Evolutionary conservation across 2,329 filamentous ascomycete species (phyloP).

Genomic region (Fusarium virguliforme): DNA sequence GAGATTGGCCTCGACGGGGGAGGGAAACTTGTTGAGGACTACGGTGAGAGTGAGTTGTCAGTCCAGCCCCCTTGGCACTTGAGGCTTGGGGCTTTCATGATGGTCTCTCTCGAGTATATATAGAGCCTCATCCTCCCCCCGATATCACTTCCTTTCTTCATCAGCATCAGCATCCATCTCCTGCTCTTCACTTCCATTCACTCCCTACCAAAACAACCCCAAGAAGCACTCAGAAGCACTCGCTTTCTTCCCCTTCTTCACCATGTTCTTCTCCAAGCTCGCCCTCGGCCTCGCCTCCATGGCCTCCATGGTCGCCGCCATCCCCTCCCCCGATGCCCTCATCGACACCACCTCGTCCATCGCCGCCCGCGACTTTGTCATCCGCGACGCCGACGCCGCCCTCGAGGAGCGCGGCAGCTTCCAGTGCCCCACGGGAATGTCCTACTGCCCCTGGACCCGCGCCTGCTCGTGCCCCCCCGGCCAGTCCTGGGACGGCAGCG

Average conservation of each 20-base stretch:
- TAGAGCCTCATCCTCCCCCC: constrained; percentile 26
- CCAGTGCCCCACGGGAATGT: constrained; percentile 56
- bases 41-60: constrained; percentile 22
- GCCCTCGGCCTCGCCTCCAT: constrained; percentile 48
- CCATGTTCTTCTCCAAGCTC: constrained; percentile 55
- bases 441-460: constrained; percentile 58
- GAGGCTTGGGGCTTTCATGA: neutral
- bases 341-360: constrained; percentile 51
- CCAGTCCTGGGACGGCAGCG: constrained; percentile 56
- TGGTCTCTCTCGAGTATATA: constrained; percentile 32
- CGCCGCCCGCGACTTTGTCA: constrained; percentile 38
- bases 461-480: constrained; percentile 63
- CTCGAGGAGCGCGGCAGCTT: constrained; percentile 50
- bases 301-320: constrained; percentile 49
- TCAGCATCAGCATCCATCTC: constrained; percentile 24
- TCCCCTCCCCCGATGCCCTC: constrained; percentile 48
- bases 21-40: constrained; percentile 14
- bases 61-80: neutral
- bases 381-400: constrained; percentile 30
- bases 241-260: constrained; percentile 23
- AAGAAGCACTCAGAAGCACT: constrained; percentile 7
- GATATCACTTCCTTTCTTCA: constrained; percentile 28
- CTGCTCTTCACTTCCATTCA: constrained; percentile 36
- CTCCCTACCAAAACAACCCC: constrained; percentile 7
- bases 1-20: constrained; percentile 4